Conservation (phyloP, 176 grass and related monocot genomes). For the Thalia dealbata region DNA sequence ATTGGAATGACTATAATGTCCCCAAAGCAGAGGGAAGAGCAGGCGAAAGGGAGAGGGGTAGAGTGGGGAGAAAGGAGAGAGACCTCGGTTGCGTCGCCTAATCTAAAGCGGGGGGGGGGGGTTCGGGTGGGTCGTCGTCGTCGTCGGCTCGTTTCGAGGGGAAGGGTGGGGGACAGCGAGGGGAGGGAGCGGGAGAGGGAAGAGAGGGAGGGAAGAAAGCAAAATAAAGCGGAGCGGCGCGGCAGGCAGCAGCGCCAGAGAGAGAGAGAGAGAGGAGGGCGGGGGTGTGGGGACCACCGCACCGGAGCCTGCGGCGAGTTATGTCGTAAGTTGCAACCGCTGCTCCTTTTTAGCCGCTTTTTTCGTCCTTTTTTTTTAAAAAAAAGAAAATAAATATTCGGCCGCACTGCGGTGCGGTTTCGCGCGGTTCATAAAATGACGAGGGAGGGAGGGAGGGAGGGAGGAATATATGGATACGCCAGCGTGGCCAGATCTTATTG, state of each 20-base stretch:
- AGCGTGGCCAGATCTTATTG: too few relatives aligned
- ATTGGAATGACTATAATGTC: neutral
- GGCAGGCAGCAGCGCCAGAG: neutral
- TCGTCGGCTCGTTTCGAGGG: neutral
- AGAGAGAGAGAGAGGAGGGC: neutral
- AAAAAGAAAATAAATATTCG: too few relatives aligned
- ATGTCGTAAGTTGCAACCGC: too few relatives aligned
- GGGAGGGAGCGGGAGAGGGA: neutral
- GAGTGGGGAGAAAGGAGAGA: neutral
- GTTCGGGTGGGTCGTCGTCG: neutral
- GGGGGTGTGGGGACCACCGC: neutral
- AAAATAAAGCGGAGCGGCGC: neutral
- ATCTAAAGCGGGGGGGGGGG: neutral
- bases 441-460: too few relatives aligned
- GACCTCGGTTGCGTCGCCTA: neutral
- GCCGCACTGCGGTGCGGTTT: too few relatives aligned
- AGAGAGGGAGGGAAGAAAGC: neutral
- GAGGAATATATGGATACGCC: too few relatives aligned
- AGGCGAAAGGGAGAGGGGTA: neutral
- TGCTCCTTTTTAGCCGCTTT: too few relatives aligned
- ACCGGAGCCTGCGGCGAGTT: neutral
- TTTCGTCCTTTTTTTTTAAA: too few relatives aligned
- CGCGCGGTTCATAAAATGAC: too few relatives aligned
- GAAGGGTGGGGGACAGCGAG: neutral
- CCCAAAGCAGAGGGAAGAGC: neutral